Base-by-base conservation (phyloP, 495 filamentous ascomycete species). In the Alectoria sarmentosa region DNA sequence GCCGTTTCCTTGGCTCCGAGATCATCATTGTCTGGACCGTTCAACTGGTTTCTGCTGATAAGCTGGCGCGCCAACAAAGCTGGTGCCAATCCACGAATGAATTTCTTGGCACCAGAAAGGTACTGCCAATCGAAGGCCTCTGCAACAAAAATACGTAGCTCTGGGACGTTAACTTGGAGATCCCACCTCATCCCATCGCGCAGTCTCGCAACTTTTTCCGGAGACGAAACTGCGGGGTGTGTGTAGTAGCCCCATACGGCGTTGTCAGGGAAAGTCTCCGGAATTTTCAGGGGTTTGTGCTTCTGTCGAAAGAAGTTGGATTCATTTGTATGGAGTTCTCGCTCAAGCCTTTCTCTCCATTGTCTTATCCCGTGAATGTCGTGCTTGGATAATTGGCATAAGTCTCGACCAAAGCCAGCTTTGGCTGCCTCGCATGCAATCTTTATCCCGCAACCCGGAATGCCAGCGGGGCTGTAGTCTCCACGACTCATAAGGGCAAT, bases 401-500 rank as follows among this genome's bases (percentile, higher is more conserved):
- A 77, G 62, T 90, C 86, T 42, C 81, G 81, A 1, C 94, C 94
- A 72, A 94, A 98, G 2, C 92, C 89, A 26, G 91, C 95, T 70
- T 84, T 83, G 36, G 94, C 92, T 61, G 96, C 96, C 69, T 96
- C 89, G 65, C 89, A 92, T 5, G 95, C 92, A 5, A 89, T 78
- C 70, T 91, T 96, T 60, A 89, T 84, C 14, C 95, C 95, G 68
- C 91, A 97, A 46, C 88, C 86, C 0, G 90, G 87, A 23, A 99
- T 86, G 0, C 95, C 95, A 61, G 90, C 90, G 3, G 94, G 91
- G 14, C 92, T 75, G 69, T 99, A 99, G 74, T 99, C 95, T 10
- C 94, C 94, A 14, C 95, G 94, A 71, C 91, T 96, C 81, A 99
- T 92, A 72, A 99, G 78, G 1, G 95, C 95, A 42, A 99, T 86